Evolutionary conservation across 1,284 basidiomycete species (phyloP).

Genomic region (Austroboletus niveus): DNA sequence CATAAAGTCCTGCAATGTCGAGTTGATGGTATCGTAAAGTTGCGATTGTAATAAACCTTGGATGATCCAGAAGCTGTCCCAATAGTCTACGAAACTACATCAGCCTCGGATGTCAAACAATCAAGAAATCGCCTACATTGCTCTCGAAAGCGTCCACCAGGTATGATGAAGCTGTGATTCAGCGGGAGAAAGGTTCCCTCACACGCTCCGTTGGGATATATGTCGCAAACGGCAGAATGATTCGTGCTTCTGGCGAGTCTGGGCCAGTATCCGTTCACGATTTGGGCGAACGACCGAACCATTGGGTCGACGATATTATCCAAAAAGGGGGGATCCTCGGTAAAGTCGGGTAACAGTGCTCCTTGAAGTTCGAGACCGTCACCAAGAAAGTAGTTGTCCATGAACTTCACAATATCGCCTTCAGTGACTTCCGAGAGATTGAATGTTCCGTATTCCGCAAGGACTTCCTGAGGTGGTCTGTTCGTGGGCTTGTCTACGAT

Average conservation of each 20-base stretch:
- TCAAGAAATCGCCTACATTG: conserved; percentile 44
- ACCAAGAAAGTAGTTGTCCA: conserved; percentile 76
- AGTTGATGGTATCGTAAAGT: conserved; percentile 71
- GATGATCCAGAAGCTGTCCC: conserved; percentile 87
- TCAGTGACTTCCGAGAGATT: conserved; percentile 47
- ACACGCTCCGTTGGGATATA: too few species aligned
- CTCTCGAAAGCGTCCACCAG: too few species aligned
- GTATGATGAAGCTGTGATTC: too few species aligned
- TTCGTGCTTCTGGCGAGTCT: conserved; percentile 65
- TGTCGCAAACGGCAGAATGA: too few species aligned
- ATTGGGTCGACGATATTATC: conserved; percentile 70
- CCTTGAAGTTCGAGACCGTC: conserved; percentile 84
- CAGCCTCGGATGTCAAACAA: conserved; percentile 7
- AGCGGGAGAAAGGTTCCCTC: too few species aligned
- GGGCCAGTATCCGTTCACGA: conserved; percentile 82
- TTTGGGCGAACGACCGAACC: conserved; percentile 69
- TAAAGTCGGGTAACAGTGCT: conserved; percentile 62
- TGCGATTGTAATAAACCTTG: conserved; percentile 81
- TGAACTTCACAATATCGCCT: conserved; percentile 64
- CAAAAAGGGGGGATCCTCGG: conserved; percentile 63
- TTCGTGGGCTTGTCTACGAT: conserved; percentile 90
- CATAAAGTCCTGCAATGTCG: conserved; percentile 89
- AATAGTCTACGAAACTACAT: conserved; percentile 53
- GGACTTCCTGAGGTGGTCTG: conserved; percentile 60
- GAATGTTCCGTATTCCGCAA: conserved; percentile 68